These are phyloP conservation scores for Smittium mucronatum DNA, from an alignment of 371 early-diverging fungal genomes.

Conservation along the genomic window DNA sequence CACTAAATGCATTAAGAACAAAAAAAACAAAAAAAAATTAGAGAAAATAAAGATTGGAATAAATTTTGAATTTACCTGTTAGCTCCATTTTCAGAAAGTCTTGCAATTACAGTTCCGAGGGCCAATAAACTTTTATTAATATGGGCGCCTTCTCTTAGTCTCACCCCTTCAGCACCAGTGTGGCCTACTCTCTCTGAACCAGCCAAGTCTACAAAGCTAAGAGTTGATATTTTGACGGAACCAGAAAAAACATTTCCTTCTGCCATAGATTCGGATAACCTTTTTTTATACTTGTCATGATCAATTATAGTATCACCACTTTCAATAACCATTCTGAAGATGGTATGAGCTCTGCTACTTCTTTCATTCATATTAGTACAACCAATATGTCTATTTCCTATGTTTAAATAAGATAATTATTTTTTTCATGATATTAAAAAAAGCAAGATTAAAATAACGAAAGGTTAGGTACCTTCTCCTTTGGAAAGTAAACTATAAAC, in stretches of 20 bases:
- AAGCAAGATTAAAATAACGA: too few species aligned
- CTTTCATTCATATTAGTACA: conserved; percentile 75
- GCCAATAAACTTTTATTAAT: conserved; percentile 94
- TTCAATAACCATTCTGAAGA: conserved; percentile 70
- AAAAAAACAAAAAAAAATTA: background rate
- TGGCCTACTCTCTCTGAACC: conserved; percentile 91
- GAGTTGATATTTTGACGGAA: conserved; percentile 34
- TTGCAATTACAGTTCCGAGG: conserved; percentile 94
- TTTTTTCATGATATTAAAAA: background rate
- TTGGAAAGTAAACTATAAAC: conserved; percentile 58
- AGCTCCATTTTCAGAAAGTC: conserved; percentile 48
- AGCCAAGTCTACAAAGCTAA: conserved; percentile 74
- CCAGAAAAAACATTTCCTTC: conserved; percentile 24
- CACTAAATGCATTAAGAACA: conserved; percentile 12
- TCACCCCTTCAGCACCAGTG: conserved; percentile 90
- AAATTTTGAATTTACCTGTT: background rate
- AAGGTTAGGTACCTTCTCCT: conserved; percentile 58
- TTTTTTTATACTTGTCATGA: conserved; percentile 1
- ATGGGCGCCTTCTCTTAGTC: conserved; percentile 96
- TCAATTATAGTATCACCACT: conserved; percentile 28
- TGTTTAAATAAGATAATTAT: background rate
- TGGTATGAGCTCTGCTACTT: conserved; percentile 80
- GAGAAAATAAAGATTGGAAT: too few species aligned
- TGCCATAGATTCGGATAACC: background rate
- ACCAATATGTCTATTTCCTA: conserved; percentile 54